These are phyloP conservation scores for Brassica rapa DNA, from an alignment of 345 rosid genomes.

Conservation along the genomic window DNA sequence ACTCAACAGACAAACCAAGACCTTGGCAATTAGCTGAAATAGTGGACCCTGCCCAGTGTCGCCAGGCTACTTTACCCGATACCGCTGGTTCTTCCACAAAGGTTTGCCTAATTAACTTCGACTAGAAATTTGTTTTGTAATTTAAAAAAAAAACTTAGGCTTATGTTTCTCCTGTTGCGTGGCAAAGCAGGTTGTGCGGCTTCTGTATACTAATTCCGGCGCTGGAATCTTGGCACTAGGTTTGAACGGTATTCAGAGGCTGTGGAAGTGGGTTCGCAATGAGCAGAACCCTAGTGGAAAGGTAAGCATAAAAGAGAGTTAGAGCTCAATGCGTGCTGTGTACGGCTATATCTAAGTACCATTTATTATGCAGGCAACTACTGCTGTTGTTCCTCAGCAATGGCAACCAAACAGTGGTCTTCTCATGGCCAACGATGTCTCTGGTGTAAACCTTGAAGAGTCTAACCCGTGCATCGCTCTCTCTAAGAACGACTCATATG, in stretches of 20 bases:
- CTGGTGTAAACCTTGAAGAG: conserved; percentile 80
- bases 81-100: conserved; percentile 65
- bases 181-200: conserved; percentile 69
- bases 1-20: conserved; percentile 58
- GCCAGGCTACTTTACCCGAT: conserved; percentile 62
- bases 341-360: not conserved
- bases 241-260: conserved; percentile 70
- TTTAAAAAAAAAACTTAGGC: not conserved
- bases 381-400: conserved; percentile 69
- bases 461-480: conserved; percentile 90
- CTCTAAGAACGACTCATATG: conserved; percentile 89
- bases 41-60: conserved; percentile 60
- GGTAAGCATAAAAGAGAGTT: conserved; percentile 47
- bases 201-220: conserved; percentile 83
- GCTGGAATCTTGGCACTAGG: conserved; percentile 85
- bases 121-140: not conserved
- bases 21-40: conserved; percentile 82
- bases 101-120: conserved; percentile 48
- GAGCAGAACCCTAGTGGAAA: conserved; percentile 85
- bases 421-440: conserved; percentile 76
- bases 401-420: conserved; percentile 96
- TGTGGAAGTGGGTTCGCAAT: conserved; percentile 76
- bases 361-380: conserved; percentile 61
- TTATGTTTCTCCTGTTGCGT: conserved; percentile 18
- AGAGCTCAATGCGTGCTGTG: not conserved